These are phyloP conservation scores for Senna tora DNA, from an alignment of 306 rosid species.

Conservation along the genomic window DNA sequence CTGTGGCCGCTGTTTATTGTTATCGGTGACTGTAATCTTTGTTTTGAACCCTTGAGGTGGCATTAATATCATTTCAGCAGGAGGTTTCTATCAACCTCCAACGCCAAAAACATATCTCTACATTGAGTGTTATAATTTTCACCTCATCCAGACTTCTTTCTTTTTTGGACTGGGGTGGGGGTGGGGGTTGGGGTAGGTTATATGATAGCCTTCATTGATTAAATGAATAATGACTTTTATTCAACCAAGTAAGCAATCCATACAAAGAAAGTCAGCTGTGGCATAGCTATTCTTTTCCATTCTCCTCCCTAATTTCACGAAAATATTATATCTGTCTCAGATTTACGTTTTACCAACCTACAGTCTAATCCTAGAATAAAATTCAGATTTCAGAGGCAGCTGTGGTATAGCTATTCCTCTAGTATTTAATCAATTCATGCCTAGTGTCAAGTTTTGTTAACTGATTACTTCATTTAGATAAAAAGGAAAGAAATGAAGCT, in stretches of 20 bases:
- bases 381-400: not conserved
- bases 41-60: no score
- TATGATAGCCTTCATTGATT: not conserved
- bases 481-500: not conserved
- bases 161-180: no score
- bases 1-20: no score
- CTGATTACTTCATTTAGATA: not conserved
- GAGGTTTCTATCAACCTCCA: no score
- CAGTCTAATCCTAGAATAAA: constrained; percentile 13
- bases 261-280: constrained; percentile 12
- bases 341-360: constrained; percentile 2
- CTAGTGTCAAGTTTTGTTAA: not conserved
- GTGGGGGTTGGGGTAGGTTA: no score
- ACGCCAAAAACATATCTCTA: constrained; percentile 1
- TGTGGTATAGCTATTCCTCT: no score
- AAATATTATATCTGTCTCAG: not conserved
- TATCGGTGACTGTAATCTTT: no score
- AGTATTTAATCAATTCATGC: not conserved
- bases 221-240: constrained; percentile 10
- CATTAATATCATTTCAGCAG: no score
- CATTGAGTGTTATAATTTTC: not conserved
- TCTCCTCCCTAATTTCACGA: not conserved
- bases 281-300: not conserved
- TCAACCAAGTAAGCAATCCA: constrained; percentile 26
- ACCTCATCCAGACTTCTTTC: not conserved